A percentile compares a stretch with the other conserved stretches of the same genome.
These are phyloP conservation scores for Scalesia atractyloides DNA, from an alignment of 129 eudicot species.

Conservation along the genomic window DNA sequence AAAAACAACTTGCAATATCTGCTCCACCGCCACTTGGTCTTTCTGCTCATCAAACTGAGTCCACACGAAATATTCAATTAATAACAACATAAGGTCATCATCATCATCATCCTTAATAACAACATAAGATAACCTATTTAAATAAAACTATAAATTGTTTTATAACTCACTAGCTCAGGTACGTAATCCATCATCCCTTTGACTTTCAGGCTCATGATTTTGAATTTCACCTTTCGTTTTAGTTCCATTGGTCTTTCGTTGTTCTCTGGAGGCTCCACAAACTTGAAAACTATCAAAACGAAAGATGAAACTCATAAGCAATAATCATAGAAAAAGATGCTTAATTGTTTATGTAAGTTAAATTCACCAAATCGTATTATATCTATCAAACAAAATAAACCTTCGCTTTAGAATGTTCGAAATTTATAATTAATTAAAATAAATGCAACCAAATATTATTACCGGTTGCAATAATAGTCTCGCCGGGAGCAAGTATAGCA, in stretches of 20 bases:
- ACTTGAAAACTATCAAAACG: slow-evolving; percentile 69
- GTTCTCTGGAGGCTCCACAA: slow-evolving; percentile 77
- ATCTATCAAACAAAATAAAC: slow-evolving; percentile 6
- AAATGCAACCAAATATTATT: slow-evolving; percentile 14
- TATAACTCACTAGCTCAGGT: slow-evolving; percentile 69
- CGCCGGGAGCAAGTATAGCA: slow-evolving; percentile 89
- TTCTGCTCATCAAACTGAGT: slow-evolving; percentile 63
- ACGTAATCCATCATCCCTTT: slow-evolving; percentile 77
- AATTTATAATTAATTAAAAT: background rate
- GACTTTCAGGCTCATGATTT: slow-evolving; percentile 90
- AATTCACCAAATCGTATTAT: background rate
- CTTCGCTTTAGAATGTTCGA: slow-evolving; percentile 10
- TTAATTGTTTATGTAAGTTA: background rate
- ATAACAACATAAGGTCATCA: slow-evolving; percentile 18
- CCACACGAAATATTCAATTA: slow-evolving; percentile 6
- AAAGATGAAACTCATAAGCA: slow-evolving; percentile 24
- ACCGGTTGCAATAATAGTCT: slow-evolving; percentile 89
- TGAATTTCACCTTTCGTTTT: slow-evolving; percentile 75
- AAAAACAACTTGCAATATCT: slow-evolving; percentile 57
- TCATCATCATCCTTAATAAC: too few species aligned
- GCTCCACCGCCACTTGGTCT: slow-evolving; percentile 60
- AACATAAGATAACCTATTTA: slow-evolving; percentile 5
- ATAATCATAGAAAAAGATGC: background rate
- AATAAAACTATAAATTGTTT: background rate
- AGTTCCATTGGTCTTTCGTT: slow-evolving; percentile 75